Percentiles rank a stretch among this genome's conserved stretches.
Evolutionary conservation across 2,329 filamentous ascomycete genomes (phyloP).

Genomic region (Tolypocladium inflatum): DNA sequence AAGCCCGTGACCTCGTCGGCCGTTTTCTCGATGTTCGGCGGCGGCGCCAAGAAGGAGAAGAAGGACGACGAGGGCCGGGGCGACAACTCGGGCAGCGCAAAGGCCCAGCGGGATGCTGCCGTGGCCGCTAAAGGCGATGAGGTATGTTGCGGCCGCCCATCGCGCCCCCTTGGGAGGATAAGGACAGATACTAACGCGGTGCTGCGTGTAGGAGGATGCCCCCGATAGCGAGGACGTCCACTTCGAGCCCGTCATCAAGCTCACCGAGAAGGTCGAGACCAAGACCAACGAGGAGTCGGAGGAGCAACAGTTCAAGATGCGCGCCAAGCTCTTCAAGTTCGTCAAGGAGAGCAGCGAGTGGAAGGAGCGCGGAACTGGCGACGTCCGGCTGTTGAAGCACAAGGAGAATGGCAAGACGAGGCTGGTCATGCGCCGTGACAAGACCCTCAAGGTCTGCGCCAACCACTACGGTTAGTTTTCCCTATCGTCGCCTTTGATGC

Average conservation of each 20-base stretch:
- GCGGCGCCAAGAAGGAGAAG: conserved; percentile 93
- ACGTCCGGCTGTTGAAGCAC: conserved; percentile 95
- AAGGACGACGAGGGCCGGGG: conserved; percentile 75
- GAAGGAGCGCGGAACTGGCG: conserved; percentile 98
- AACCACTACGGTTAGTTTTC: conserved; percentile 88
- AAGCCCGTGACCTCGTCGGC: conserved; percentile 44
- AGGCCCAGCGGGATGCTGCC: conserved; percentile 61
- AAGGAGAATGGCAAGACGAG: conserved; percentile 97
- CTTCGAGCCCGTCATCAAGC: conserved; percentile 91
- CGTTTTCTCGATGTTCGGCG: conserved; percentile 98
- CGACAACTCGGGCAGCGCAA: conserved; percentile 82
- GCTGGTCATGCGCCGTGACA: conserved; percentile 97
- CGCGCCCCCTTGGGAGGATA: not conserved
- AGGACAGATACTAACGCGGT: conserved; percentile 1
- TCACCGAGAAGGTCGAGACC: conserved; percentile 93
- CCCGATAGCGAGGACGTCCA: conserved; percentile 88
- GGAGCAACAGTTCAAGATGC: conserved; percentile 98
- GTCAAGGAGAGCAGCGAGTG: conserved; percentile 86
- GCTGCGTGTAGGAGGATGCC: conserved; percentile 52
- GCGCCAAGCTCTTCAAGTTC: conserved; percentile 98
- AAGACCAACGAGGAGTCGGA: conserved; percentile 98
- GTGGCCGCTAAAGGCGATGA: conserved; percentile 48
- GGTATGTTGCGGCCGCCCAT: conserved; percentile 26
- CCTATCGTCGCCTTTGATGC: not conserved
- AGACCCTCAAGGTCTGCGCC: conserved; percentile 99